phyloP scores from a whole-genome alignment of 371 early-diverging fungal genomes.

The Rhizomucor pusillus region DNA sequence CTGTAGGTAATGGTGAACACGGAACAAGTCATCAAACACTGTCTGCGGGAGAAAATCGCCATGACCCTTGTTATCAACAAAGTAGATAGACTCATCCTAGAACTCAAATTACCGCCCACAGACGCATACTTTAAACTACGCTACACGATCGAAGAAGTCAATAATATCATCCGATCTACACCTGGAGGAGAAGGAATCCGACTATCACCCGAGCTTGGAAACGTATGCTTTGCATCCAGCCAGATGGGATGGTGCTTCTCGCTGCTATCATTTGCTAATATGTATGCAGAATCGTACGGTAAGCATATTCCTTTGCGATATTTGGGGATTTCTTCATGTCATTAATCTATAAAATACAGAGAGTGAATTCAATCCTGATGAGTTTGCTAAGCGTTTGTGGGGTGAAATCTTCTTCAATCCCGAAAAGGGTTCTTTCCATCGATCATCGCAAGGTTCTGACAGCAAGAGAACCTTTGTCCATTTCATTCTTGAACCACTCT shows the following conservation, averaged over 20 bases:
- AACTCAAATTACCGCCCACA: constrained; percentile 92
- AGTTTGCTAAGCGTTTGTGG: constrained; percentile 94
- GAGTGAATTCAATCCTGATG: constrained; percentile 69
- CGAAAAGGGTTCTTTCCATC: constrained; percentile 76
- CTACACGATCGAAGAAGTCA: constrained; percentile 95
- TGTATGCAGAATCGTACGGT: constrained; percentile 81
- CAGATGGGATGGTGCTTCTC: constrained; percentile 96
- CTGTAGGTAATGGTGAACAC: constrained; percentile 86
- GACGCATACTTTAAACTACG: constrained; percentile 96
- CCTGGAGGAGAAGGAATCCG: constrained; percentile 59
- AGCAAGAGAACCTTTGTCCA: constrained; percentile 90
- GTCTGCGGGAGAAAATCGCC: constrained; percentile 76
- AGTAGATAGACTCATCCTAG: constrained; percentile 94
- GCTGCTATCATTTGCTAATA: constrained; percentile 87
- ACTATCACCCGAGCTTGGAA: constrained; percentile 92
- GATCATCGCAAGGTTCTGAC: constrained; percentile 57
- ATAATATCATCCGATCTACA: constrained; percentile 68
- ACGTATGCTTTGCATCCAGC: constrained; percentile 94
- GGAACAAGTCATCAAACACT: constrained; percentile 83
- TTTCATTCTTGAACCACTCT: constrained; percentile 95
- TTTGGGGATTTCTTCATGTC: not conserved
- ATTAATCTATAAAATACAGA: constrained; percentile 8
- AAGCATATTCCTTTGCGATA: constrained; percentile 8
- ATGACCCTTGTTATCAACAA: constrained; percentile 94
- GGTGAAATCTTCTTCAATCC: constrained; percentile 94